Base-by-base conservation (phyloP, 129 eudicot genomes). In the Deinandra increscens region DNA sequence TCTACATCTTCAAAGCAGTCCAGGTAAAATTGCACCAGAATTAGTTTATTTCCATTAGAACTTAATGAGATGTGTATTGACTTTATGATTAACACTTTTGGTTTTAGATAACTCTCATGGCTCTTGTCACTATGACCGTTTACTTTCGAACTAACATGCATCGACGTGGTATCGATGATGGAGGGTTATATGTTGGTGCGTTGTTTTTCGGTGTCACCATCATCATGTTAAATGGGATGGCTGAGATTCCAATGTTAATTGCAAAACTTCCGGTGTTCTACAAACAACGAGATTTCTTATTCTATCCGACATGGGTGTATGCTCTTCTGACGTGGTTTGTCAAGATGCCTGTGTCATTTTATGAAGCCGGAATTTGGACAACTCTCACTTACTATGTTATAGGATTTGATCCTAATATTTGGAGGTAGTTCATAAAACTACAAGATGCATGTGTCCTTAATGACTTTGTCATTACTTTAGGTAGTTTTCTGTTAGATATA, bases 271-370 rank as follows among this genome's bases (percentile, higher is more conserved):
- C 97, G 0, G 88, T 87, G 64, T 94, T 94, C 50, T 94, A 81
- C 75, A 89, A 94, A 85, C 99, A 94, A 45, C 50, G 97, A 41
- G 99, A 94, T 82, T 86, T 84, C 49, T 84, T 88, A 3, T 89
- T 94, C 56, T 94, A 58, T 54, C 99, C 99, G 55, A 79, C 99
- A n/a, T 94, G 99, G 99, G 82, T 91, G 56, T 86, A 81, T 66
- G 39, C 88, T 17, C 42, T 86, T 59, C 93, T 88, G 23, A 63
- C 84, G 9, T 83, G 97, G 99, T 60, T 94, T 41, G 88, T 94
- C 41, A 94, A 87, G 71, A 83, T 94, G 23, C 99, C 99, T 2
- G 54, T 94, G 9, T 63, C 96, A 2, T 15, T 94, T 6, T 50
- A 74, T 34, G 99, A 94, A 74, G 81, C 68, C 22, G 80, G 72